Conservation (phyloP, 306 rosid species). For the Biancaea sappan region DNA sequence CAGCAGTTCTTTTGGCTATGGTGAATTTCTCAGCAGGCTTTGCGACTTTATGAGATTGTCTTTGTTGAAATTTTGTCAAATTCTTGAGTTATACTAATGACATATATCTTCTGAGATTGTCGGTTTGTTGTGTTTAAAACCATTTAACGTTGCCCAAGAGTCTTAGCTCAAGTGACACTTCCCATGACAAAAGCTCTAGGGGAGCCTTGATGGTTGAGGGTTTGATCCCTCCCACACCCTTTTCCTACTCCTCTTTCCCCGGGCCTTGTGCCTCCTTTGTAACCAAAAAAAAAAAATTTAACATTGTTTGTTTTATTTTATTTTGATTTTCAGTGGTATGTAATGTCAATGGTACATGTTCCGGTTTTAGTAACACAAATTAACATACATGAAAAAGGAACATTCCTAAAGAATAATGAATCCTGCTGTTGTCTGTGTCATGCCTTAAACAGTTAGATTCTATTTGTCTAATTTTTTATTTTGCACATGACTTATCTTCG, state of each 20-base stretch:
- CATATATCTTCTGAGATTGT: not conserved
- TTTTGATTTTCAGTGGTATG: not conserved
- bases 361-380: not conserved
- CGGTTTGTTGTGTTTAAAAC: not conserved
- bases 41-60: slow-evolving; percentile 17
- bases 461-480: not conserved
- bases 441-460: not conserved
- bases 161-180: too few relatives aligned
- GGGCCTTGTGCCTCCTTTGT: too few relatives aligned
- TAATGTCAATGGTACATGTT: not conserved
- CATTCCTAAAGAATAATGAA: not conserved
- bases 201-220: too few relatives aligned
- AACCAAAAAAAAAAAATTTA: too few relatives aligned
- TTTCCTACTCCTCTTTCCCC: too few relatives aligned
- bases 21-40: slow-evolving; percentile 44
- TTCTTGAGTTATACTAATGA: not conserved
- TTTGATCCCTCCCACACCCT: too few relatives aligned
- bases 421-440: not conserved
- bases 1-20: slow-evolving; percentile 76
- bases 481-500: not conserved
- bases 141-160: not conserved
- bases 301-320: not conserved
- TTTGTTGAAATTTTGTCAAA: not conserved
- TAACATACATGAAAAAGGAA: not conserved
- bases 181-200: too few relatives aligned